phyloP scores from a whole-genome alignment of 129 eudicot genomes.

The Chrysanthemum lavandulifolium region DNA sequence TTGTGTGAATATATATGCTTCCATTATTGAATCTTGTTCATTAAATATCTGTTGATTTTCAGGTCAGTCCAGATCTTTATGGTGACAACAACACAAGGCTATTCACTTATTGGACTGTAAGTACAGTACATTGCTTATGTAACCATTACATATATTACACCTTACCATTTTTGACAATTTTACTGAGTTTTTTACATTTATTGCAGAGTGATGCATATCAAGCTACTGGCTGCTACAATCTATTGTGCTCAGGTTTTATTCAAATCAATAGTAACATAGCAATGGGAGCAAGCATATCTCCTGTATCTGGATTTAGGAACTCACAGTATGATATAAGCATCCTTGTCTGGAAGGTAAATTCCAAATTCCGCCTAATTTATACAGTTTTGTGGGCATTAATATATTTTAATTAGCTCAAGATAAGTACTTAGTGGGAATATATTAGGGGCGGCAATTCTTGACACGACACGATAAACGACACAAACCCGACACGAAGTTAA shows the following conservation, averaged over 20 bases:
- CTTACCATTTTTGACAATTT: not conserved
- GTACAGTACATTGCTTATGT: conserved; percentile 31
- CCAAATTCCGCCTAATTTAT: conserved; percentile 26
- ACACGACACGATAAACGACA: no score
- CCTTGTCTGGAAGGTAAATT: conserved; percentile 90
- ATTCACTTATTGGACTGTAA: conserved; percentile 99
- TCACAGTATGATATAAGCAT: conserved; percentile 87
- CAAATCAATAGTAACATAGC: conserved; percentile 86
- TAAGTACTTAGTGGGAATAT: conserved; percentile 26
- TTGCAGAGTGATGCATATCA: conserved; percentile 96
- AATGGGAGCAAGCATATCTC: conserved; percentile 99
- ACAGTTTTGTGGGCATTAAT: conserved; percentile 23
- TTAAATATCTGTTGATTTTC: conserved; percentile 31
- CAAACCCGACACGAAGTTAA: no score
- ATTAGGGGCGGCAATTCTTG: no score
- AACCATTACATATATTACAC: not conserved
- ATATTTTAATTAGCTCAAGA: conserved; percentile 19
- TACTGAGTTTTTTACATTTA: not conserved
- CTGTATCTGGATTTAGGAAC: conserved; percentile 72
- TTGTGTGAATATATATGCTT: conserved; percentile 14
- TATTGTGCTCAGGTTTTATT: conserved; percentile 90
- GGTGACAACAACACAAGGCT: conserved; percentile 97
- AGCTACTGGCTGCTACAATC: conserved; percentile 98
- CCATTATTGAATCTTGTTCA: conserved; percentile 27
- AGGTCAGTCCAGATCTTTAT: conserved; percentile 98